Evolutionary conservation across 177 flowering plant genomes (phyloP).

Genomic region (Vitis hybrid): DNA sequence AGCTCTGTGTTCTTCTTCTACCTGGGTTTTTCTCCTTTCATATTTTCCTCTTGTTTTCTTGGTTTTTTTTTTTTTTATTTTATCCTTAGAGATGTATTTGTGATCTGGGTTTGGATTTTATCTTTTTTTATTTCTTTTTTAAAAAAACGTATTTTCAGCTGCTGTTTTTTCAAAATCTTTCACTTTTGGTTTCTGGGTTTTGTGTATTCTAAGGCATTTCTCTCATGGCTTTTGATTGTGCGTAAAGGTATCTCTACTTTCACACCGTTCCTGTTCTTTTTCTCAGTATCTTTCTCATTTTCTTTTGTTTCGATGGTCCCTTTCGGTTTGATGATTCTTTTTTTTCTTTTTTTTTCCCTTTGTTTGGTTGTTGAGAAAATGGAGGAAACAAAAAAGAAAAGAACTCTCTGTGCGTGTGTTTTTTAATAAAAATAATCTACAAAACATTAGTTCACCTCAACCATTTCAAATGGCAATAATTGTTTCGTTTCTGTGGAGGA

Average conservation of each 20-base stretch:
- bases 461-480: background rate
- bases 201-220: background rate
- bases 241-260: slow-evolving; percentile 1
- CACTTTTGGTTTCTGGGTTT: slow-evolving; percentile 4
- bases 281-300: background rate
- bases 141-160: no score
- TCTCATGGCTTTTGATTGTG: background rate
- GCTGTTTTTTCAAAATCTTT: background rate
- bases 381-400: background rate
- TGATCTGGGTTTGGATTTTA: slow-evolving; percentile 1
- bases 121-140: background rate
- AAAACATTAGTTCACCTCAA: background rate
- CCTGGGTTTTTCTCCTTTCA: background rate
- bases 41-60: background rate
- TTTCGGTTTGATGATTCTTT: background rate
- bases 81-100: no score
- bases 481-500: background rate
- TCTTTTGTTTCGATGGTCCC: background rate
- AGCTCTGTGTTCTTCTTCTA: background rate
- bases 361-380: slow-evolving; percentile 10
- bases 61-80: background rate
- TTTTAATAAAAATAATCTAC: background rate
- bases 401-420: background rate
- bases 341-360: background rate
- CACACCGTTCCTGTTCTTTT: background rate